Base-by-base conservation (phyloP, 495 filamentous ascomycete genomes). In the Pyronema omphalodes region DNA sequence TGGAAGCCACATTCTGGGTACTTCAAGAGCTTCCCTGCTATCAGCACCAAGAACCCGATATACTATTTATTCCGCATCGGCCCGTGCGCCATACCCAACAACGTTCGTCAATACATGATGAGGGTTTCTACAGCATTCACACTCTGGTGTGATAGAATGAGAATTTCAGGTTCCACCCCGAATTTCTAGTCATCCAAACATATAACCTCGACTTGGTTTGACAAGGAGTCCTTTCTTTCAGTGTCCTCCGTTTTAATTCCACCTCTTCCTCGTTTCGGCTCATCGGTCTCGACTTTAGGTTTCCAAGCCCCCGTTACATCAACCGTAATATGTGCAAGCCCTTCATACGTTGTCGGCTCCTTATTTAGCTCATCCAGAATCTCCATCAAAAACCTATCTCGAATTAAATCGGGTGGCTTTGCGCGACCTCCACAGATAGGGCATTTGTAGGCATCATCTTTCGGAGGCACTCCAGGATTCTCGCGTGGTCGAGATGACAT, bases 381-480 rank as follows among this genome's bases (percentile, higher is more conserved):
- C 1, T 53, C 55, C 15, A 23, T 17, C 15, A 65, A 45, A 34
- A 61, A 65, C 19, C 58, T 61, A 40, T 65, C 62, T 19, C 64
- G 39, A 0, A 65, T 47, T 17, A 65, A 53, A 54, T 65, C 61
- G 8, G 37, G 49, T n/a, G 62, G 62, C 43, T 61, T 55, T 49
- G 61, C 62, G 59, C 64, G 62, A 40, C 57, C 58, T 37, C 53
- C 51, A 49, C 62, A 65, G 53, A 58, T 51, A 15, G 62, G 62
- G 44, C 62, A 65, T 40, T 55, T 60, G 58, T 60, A 65, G 7
- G 62, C 52, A 37, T 65, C 62, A 9, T 63, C 54, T 17, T 56
- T 58, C 14, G 62, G 62, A 18, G 62, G 62, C 37, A 66, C 61
- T 47, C 55, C 53, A 44, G 64, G 54, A 51, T 54, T 58, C 14